Base-by-base conservation (phyloP, 2,329 filamentous ascomycete species). In the Gnomoniopsis smithogilvyi region DNA sequence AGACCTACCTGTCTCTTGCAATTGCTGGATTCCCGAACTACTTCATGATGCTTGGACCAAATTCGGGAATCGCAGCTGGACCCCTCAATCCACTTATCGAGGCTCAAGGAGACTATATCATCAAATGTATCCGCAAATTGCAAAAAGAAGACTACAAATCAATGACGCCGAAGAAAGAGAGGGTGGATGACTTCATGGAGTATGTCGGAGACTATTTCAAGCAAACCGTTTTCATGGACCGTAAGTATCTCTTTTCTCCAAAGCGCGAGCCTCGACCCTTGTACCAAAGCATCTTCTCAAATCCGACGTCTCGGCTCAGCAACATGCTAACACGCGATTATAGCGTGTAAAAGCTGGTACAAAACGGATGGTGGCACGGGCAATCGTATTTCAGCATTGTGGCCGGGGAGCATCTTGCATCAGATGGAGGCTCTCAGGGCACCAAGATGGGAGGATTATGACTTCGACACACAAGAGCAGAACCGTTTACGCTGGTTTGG, bases 141-240 rank as follows among this genome's bases (percentile, higher is more conserved):
- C 67, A 63, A 1, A 62, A 65, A 12, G 67, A 68, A 21, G 64
- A 66, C 8, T 55, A 69, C 4, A 52, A 58, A 4, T 65, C 67
- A 6, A 67, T 69, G 34, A 63, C 58, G 0, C 67, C 66, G 1
- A 66, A 64, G 30, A 60, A 64, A 24, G 64, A 64, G 24, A 64
- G 70, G 1, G 64, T 72, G 2, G 51, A 63, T 7, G 70, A 73
- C 43, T 74, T 70, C 54, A 63, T 59, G n/a, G 65, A 69, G 34
- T 69, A 71, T 50, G 68, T 67, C 30, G 60, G 63, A 30, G 65
- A 66, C n/a, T 73, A 69, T 41, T 56, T 70, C 19, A 61, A 64
- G 3, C 64, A 63, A 6, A 68, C 67, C 0, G 68, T 65, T 3
- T 69, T 64, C 65, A 66, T 61, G 0, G 64, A 63, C 4, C 64